Evolutionary conservation across 1,139 yeast species (phyloP), one percentile per base, ranked within the genome.

Genomic region (Blastobotrys persicus): DNA sequence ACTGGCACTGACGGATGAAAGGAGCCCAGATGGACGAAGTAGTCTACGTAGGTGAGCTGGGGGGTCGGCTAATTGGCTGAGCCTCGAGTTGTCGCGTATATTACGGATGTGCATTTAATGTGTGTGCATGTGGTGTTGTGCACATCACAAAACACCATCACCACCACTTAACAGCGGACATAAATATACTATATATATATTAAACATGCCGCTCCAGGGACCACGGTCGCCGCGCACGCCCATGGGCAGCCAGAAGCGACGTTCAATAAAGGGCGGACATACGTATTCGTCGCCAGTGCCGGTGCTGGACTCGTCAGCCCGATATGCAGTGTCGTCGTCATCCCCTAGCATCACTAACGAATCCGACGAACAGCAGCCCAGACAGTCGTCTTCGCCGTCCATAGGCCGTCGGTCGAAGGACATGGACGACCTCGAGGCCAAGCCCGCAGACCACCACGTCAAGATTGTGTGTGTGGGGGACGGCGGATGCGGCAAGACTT

Each of bases 401-500:
- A 23, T 23, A 23, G 28, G 28, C 28, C 28, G 28, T 23, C 28
- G 28, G 28, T 23, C 28, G 9, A 23, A 23, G 28, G 28, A 23
- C 28, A 23, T 23, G 5, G 28, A 23, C 28, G 46, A 19, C 16
- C n/a, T 42, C n/a, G 31, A 41, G 16, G 26, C 38, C 26, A 35
- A 38, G 20, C 42, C 45, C 14, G 12, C 47, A 12, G 65, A 60
- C 49, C 53, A 58, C 44, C 59, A 62, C 42, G 56, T 62, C 28
- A 63, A 63, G 51, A 92, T 89, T 17, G 91, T 88, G 18, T 58
- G 64, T 46, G 96, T 91, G 3, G 98, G 98, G 3, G 98, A 91
- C 66, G 95, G 95, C 58, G 95, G 94, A 12, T 87, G 96, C 64
- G 98, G 98, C 31, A 91, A 91, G 67, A 91, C 98, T 0, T 86